Evolutionary conservation across 176 grass and related monocot genomes (phyloP), one percentile per base, ranked within the genome.

Genomic region (Urochloa ruziziensis): DNA sequence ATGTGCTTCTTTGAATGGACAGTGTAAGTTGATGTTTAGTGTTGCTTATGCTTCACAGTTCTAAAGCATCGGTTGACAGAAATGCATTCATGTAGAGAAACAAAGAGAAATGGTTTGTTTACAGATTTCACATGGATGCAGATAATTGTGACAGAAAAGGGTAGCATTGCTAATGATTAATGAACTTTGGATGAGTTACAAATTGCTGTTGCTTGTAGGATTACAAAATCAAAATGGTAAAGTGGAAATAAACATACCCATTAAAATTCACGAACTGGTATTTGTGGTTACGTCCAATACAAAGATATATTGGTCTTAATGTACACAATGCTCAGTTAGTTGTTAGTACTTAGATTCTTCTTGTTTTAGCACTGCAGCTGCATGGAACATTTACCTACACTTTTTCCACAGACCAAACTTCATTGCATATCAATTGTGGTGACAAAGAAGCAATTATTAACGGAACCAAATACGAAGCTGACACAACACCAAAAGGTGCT

Each of bases 371-470:
- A 71, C 16, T 85, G 48, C 73, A 66, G 40, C 46, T 83, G 49
- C 68, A 90, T 67, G n/a, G 56, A 78, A 79, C 54, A 25, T 58
- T 58, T 58, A 58, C 54, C 23, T 24, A 24, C 54, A 25, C 2
- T 10, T 58, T 46, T 83, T 75, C 44, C 37, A 77, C 87, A 98
- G 96, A 98, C 70, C 58, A 9, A 53, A 80, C 70, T 68, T 83
- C 65, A 13, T 84, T 98, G 80, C 80, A 95, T 79, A 98, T 98
- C 33, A 98, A 98, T 59, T 98, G 96, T 78, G 93, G 93, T 76
- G 93, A 85, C 73, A 88, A 87, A 94, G 96, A 89, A 84, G 70
- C 60, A 79, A 80, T 18, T 74, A 76, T 94, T 43, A 87, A 90
- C 15, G 56, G 72, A 81, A 73, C 40, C 9, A 94, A 89, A 78